These are phyloP conservation scores for Aureobasidium leucospermi DNA, from an alignment of 2,329 filamentous ascomycete genomes.

Conservation along the genomic window DNA sequence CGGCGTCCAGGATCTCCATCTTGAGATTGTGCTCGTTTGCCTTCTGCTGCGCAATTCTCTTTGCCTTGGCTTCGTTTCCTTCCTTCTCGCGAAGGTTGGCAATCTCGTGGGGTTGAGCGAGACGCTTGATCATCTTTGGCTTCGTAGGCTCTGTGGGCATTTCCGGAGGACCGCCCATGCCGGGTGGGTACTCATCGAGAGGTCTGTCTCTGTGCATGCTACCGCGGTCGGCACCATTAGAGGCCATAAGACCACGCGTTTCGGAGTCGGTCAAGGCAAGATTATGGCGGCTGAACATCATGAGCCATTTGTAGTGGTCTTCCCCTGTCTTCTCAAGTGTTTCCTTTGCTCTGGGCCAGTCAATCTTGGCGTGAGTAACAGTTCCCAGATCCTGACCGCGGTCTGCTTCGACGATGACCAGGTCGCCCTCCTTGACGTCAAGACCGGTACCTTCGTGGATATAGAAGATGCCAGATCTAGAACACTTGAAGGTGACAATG, in stretches of 20 bases:
- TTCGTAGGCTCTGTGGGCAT: conserved; percentile 57
- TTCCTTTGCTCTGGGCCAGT: conserved; percentile 79
- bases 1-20: conserved; percentile 98
- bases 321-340: conserved; percentile 86
- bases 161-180: conserved; percentile 10
- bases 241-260: conserved; percentile 45
- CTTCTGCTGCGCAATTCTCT: conserved; percentile 93
- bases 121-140: conserved; percentile 92
- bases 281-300: conserved; percentile 72
- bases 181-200: conserved; percentile 13
- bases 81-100: conserved; percentile 88
- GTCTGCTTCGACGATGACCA: conserved; percentile 96
- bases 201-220: not conserved
- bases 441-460: conserved; percentile 92
- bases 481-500: conserved; percentile 94
- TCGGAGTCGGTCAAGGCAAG: conserved; percentile 18
- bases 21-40: conserved; percentile 89
- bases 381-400: conserved; percentile 92
- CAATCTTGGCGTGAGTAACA: conserved; percentile 79
- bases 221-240: conserved; percentile 38
- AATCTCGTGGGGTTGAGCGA: conserved; percentile 87
- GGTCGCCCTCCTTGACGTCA: conserved; percentile 79
- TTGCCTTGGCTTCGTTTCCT: conserved; percentile 94
- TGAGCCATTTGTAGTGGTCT: conserved; percentile 95
- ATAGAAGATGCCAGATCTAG: conserved; percentile 91